These are phyloP conservation scores for Sarcomyxa edulis DNA, from an alignment of 768 basidiomycete genomes.

Conservation along the genomic window DNA sequence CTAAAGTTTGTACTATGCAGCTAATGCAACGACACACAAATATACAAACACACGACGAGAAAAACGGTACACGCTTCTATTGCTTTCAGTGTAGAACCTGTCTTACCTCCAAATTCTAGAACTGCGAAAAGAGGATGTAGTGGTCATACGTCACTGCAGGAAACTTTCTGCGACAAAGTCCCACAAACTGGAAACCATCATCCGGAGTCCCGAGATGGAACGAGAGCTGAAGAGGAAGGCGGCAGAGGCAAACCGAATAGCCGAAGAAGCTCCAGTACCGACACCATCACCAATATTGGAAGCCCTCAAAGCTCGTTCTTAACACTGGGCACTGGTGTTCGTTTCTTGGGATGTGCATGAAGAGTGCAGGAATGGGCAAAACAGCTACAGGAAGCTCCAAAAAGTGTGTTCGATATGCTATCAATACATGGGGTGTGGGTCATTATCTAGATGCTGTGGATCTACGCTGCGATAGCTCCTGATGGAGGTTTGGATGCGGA, in stretches of 20 bases:
- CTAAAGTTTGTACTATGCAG: conserved; percentile 29
- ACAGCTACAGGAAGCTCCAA: too few relatives aligned
- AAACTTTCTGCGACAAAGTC: conserved; percentile 76
- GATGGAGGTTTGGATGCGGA: too few relatives aligned
- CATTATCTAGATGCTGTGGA: too few relatives aligned
- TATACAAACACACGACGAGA: conserved; percentile 70
- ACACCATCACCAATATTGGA: conserved; percentile 9
- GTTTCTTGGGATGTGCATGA: too few relatives aligned
- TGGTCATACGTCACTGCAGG: conserved; percentile 77
- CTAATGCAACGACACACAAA: conserved; percentile 73
- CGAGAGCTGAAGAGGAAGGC: too few relatives aligned
- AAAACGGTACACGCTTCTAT: conserved; percentile 41
- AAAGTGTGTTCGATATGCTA: too few relatives aligned
- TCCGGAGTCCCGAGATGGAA: conserved; percentile 66
- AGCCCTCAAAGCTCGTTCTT: too few relatives aligned
- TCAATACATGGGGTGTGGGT: too few relatives aligned
- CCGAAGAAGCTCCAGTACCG: conserved; percentile 3
- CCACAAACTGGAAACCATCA: conserved; percentile 62
- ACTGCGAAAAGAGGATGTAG: conserved; percentile 63
- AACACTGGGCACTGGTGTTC: too few relatives aligned
- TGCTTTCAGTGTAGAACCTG: not conserved
- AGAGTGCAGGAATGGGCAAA: too few relatives aligned
- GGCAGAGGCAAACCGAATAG: conserved; percentile 1
- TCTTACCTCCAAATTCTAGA: conserved; percentile 29
- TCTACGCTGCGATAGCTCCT: too few relatives aligned